These are phyloP conservation scores for Malus fusca DNA, from an alignment of 306 rosid species.

Conservation along the genomic window DNA sequence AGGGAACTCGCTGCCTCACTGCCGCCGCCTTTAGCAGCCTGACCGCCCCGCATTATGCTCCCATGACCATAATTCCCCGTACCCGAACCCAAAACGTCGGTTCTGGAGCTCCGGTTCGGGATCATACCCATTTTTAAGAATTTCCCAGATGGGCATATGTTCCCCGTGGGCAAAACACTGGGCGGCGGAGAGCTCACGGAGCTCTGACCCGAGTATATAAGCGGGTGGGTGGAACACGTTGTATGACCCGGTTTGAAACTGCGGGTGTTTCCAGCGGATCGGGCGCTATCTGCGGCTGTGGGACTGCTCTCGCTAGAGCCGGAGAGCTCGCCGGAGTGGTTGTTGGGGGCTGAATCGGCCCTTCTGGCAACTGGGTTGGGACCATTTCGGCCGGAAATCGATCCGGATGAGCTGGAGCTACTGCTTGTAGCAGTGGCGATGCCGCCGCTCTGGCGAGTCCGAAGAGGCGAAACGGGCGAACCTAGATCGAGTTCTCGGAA, in stretches of 20 bases:
- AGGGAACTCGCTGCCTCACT: conserved; percentile 5
- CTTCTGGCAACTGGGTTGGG: conserved; percentile 29
- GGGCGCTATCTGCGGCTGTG: conserved; percentile 42
- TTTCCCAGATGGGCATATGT: conserved; percentile 88
- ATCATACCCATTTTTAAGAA: conserved; percentile 57
- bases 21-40: conserved; percentile 20
- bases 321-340: conserved; percentile 84
- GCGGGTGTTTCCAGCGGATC: conserved; percentile 35
- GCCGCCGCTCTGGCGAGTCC: conserved; percentile 39
- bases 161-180: conserved; percentile 74
- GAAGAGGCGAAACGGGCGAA: conserved; percentile 86
- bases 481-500: conserved; percentile 89
- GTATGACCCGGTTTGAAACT: conserved; percentile 41
- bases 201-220: conserved; percentile 54
- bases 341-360: conserved; percentile 51
- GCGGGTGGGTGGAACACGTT: conserved; percentile 42
- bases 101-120: conserved; percentile 37
- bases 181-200: conserved; percentile 57
- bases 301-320: conserved; percentile 85
- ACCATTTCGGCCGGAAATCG: conserved; percentile 62
- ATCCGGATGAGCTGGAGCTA: conserved; percentile 92
- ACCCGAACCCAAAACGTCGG: conserved; percentile 76
- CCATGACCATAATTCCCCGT: conserved; percentile 84
- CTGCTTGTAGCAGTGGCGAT: conserved; percentile 48
- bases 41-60: conserved; percentile 81